Evolutionary conservation across 108 stramenopile genomes (phyloP).

Genomic region (Skeletonema menzelii): DNA sequence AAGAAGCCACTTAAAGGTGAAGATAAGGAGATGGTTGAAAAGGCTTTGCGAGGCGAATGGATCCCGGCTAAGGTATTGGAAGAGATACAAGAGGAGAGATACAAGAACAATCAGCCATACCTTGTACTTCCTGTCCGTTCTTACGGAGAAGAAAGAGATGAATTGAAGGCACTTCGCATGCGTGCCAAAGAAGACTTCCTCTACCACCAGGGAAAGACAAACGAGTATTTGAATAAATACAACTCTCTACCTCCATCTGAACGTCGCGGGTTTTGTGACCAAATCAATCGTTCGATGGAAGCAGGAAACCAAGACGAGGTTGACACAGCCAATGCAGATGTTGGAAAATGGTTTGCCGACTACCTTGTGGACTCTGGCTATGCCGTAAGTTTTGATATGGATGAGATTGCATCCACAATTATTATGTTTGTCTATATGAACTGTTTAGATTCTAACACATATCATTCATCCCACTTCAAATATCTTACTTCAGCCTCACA

Average conservation of each 20-base stretch:
- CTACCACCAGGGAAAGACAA: neutral
- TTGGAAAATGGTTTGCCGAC: constrained; percentile 25
- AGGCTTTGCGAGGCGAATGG: constrained; percentile 19
- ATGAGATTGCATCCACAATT: neutral
- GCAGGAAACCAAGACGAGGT: constrained; percentile 3
- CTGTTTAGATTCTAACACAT: neutral
- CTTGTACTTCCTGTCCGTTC: constrained; percentile 3
- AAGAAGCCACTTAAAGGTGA: neutral
- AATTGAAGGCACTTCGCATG: constrained; percentile 3
- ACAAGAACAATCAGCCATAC: constrained; percentile 4
- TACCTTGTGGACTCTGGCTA: constrained; percentile 15
- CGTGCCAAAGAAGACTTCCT: constrained; percentile 19
- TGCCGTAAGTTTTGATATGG: constrained; percentile 2
- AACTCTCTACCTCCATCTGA: neutral
- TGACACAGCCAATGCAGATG: neutral
- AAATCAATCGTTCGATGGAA: neutral
- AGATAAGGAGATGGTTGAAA: constrained; percentile 18
- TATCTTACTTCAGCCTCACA: constrained; percentile 6
- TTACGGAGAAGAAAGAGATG: constrained; percentile 2
- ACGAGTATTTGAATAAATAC: neutral
- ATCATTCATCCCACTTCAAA: neutral
- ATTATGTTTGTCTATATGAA: neutral
- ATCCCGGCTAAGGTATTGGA: constrained; percentile 12
- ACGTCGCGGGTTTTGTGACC: neutral
- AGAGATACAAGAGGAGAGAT: constrained; percentile 4